A percentile compares a stretch with the other conserved stretches of the same genome.
These are phyloP conservation scores for Paraconiothyrium sp. DNA, from an alignment of 2,329 filamentous ascomycete genomes.

Conservation along the genomic window DNA sequence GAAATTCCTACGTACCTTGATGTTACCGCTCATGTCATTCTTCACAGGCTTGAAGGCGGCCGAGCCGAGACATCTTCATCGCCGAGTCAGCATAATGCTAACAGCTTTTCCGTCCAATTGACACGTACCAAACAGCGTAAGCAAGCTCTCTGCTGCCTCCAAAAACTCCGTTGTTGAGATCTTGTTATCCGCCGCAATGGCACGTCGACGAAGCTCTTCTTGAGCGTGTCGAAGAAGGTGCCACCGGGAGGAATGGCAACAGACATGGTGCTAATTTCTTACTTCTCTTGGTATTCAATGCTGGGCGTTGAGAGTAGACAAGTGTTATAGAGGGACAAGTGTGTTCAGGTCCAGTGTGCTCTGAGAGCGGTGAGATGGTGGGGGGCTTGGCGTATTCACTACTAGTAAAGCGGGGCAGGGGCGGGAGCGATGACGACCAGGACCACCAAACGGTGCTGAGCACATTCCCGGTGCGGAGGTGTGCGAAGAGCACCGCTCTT, in stretches of 20 bases:
- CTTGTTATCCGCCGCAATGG: constrained; percentile 77
- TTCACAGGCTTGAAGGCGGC: constrained; percentile 91
- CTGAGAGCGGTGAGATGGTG: constrained; percentile 17
- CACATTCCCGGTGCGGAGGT: not conserved
- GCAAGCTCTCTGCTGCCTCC: constrained; percentile 86
- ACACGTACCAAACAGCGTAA: constrained; percentile 79
- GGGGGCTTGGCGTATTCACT: constrained; percentile 3
- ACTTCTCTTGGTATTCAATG: not conserved
- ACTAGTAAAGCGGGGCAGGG: constrained; percentile 15
- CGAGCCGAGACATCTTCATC: constrained; percentile 66
- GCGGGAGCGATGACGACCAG: constrained; percentile 3
- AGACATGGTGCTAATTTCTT: constrained; percentile 38
- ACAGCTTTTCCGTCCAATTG: not conserved
- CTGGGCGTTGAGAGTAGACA: constrained; percentile 1
- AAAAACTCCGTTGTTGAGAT: constrained; percentile 89
- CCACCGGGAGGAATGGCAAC: constrained; percentile 63
- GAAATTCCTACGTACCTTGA: constrained; percentile 70
- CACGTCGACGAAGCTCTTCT: constrained; percentile 85
- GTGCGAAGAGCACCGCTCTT: too few species aligned
- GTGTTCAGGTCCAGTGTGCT: constrained; percentile 8
- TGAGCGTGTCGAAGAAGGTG: constrained; percentile 87
- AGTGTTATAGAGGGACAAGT: constrained; percentile 8
- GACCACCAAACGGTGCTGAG: not conserved
- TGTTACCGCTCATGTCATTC: constrained; percentile 88
- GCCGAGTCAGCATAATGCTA: constrained; percentile 6